phyloP scores from a whole-genome alignment of 2,329 filamentous ascomycete genomes.

The Berkeleyomyces rouxiae region DNA sequence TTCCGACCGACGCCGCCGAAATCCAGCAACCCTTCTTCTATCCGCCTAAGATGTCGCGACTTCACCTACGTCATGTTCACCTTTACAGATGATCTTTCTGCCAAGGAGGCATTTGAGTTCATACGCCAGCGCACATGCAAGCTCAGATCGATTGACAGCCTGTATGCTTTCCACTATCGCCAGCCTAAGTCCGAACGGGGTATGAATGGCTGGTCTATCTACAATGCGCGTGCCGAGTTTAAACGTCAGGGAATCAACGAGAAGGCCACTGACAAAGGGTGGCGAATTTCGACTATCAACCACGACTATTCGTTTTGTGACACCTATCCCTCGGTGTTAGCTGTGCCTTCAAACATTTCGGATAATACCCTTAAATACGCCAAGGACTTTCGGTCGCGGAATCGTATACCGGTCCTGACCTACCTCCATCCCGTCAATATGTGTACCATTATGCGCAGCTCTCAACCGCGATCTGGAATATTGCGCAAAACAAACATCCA shows the following conservation, averaged over 20 bases:
- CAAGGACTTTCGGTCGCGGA: constrained; percentile 70
- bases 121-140: constrained; percentile 70
- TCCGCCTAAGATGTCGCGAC: constrained; percentile 79
- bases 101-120: constrained; percentile 73
- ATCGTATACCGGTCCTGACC: constrained; percentile 73
- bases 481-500: constrained; percentile 81
- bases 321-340: constrained; percentile 74
- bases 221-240: constrained; percentile 75
- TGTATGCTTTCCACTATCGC: constrained; percentile 79
- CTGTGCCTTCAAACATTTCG: constrained; percentile 79
- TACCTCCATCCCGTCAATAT: constrained; percentile 97
- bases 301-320: constrained; percentile 78
- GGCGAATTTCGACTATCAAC: constrained; percentile 86
- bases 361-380: constrained; percentile 95
- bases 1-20: constrained; percentile 56
- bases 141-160: constrained; percentile 65
- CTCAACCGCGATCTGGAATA: constrained; percentile 77
- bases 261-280: constrained; percentile 61
- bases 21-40: constrained; percentile 58
- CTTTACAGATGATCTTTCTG: constrained; percentile 56
- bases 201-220: constrained; percentile 67
- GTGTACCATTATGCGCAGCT: constrained; percentile 88
- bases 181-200: constrained; percentile 56
- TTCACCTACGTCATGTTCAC: constrained; percentile 90
- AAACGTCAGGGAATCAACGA: constrained; percentile 72